Percentiles rank a stretch among this genome's conserved stretches.
phyloP scores from a whole-genome alignment of 2,329 filamentous ascomycete genomes.

The Aspergillus unguis region DNA sequence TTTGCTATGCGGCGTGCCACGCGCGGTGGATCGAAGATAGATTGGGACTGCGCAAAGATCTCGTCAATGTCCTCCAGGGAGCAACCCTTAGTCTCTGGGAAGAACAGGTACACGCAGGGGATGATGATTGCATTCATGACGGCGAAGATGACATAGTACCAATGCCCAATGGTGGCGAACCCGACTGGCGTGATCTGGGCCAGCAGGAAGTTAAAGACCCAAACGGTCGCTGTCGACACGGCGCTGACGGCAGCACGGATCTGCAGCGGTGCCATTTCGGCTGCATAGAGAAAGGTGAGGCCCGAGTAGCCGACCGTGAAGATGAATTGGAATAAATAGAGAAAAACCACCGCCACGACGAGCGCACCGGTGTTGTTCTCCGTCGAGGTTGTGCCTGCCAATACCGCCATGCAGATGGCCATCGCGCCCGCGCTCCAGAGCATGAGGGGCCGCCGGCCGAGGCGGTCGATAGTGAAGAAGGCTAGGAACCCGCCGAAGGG shows the following conservation, averaged over 20 bases:
- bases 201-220: conserved; percentile 39
- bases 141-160: conserved; percentile 46
- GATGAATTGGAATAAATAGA: conserved; percentile 61
- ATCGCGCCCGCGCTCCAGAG: conserved; percentile 30
- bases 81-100: conserved; percentile 39
- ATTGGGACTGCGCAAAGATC: conserved; percentile 30
- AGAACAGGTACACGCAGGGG: conserved; percentile 37
- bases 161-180: conserved; percentile 47
- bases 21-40: too few relatives aligned
- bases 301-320: conserved; percentile 59
- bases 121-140: conserved; percentile 37
- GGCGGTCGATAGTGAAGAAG: conserved; percentile 46
- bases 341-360: conserved; percentile 54
- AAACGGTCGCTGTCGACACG: conserved; percentile 50
- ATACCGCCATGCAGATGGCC: conserved; percentile 30
- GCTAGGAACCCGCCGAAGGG: conserved; percentile 43
- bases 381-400: conserved; percentile 52
- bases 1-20: too few relatives aligned
- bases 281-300: conserved; percentile 59
- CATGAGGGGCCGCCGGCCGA: conserved; percentile 39
- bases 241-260: conserved; percentile 51
- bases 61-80: conserved; percentile 41
- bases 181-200: conserved; percentile 38
- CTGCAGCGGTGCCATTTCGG: conserved; percentile 51
- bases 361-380: conserved; percentile 45